Base-by-base conservation (phyloP, 495 filamentous ascomycete species). In the Penicillium robsamsonii region DNA sequence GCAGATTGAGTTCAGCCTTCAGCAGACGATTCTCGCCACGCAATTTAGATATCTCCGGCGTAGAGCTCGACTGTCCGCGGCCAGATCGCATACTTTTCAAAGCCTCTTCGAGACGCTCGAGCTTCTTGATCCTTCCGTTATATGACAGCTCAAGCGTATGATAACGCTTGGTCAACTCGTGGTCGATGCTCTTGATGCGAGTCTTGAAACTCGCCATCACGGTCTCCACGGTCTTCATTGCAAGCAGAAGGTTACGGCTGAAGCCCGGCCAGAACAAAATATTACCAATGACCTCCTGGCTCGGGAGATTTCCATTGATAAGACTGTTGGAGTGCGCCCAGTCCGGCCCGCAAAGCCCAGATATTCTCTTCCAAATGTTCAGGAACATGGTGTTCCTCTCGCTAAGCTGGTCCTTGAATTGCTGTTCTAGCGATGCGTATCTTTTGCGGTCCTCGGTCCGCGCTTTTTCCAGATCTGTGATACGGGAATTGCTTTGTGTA, bases 251-350 rank as follows among this genome's bases (percentile, higher is more conserved):
- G 64, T 96, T 97, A 66, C 92, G 90, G 71, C 83, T 87, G 72
- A 97, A 97, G 11, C 85, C 87, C 2, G 89, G 84, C 53, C 96
- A 84, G 62, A 81, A 83, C 65, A 89, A 83, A 24, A 85, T 89
- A 35, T 86, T 84, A 31, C 78, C 73, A 51, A 96, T 85, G 42
- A 91, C 83, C 61, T 96, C 92, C 46, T 94, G 75, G 33, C 86
- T 88, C 0, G 91, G 89, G 7, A 92, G 75, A 50, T 92, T 88
- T 46, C 91, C 91, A 58, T 93, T 90, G 66, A 97, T 90, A 40
- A 95, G 83, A 57, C 86, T 88, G 62, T 97, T 92, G 57, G 89
- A 85, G 59, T 96, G 88, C 0, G 88, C 84, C 94, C 94, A 98
- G 65, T 97, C 94, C 0, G 82, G 78, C 29, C 94, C 94, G 61